Base-by-base conservation (phyloP, 129 eudicot genomes). In the Centaurea solstitialis region DNA sequence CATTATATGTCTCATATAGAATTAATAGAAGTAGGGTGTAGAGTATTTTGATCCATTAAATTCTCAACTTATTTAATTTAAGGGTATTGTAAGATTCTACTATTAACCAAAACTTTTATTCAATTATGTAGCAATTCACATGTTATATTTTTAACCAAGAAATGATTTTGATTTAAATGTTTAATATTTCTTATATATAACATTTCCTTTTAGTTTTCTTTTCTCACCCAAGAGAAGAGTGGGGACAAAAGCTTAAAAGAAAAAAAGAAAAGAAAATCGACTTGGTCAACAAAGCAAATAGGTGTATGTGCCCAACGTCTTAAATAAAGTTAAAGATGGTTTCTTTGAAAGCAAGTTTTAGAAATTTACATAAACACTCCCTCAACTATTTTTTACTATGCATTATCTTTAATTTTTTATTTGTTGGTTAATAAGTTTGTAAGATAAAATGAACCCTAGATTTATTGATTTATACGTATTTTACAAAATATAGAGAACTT, bases 221-320 rank as follows among this genome's bases (percentile, higher is more conserved):
- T 75, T n/a, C n/a, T 75, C 79, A 37, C 17, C 9, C 68, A 75
- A 53, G 45, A 28, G 17, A 71, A 7, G 20, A 15, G 20, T 13
- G 20, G 62, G 78, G 68, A 57, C 41, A 50, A 75, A 75, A 53
- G 45, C 28, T 75, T 73, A 13, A 75, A 6, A 57, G 30, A 15
- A 61, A 30, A n/a, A 53, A 45, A 57, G 30, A 50, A 61, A 30
- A 53, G 30, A 45, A 35, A 57, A 9, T n/a, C 30, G 69, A 75
- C 69, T 75, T 75, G 69, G 69, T n/a, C n/a, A n/a, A 71, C 75
- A 57, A 75, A 75, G 79, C 28, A 75, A 75, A 75, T 75, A 26
- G 50, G 26, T 50, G n/a, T 13, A 62, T 75, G 79, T 57, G 79
- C 79, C 79, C 79, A 53, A 75, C 33, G 79, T 75, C 79, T 53